A percentile compares a stretch with the other conserved stretches of the same genome.
Evolutionary conservation across 352 stramenopile species (phyloP).

Genomic region (Pythium angustatum): DNA sequence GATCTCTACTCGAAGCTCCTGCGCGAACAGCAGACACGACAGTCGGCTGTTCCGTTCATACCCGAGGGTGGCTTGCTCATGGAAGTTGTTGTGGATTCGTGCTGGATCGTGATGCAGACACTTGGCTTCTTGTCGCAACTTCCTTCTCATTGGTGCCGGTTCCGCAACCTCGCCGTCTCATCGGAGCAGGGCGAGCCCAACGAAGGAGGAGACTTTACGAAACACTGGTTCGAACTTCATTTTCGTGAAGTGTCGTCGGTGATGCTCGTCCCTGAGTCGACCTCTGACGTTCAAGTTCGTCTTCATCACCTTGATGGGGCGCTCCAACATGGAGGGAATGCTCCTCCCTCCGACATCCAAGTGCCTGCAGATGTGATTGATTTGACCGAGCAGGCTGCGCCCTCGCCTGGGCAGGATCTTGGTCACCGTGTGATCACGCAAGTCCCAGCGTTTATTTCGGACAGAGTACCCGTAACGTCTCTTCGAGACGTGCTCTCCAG

Average conservation of each 20-base stretch:
- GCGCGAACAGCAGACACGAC: slow-evolving; percentile 10
- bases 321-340: slow-evolving; percentile 1
- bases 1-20: slow-evolving; percentile 31
- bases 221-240: slow-evolving; percentile 40
- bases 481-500: slow-evolving; percentile 38
- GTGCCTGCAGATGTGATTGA: neutral
- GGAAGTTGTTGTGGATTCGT: slow-evolving; percentile 68
- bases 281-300: slow-evolving; percentile 49
- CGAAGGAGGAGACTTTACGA: slow-evolving; percentile 3
- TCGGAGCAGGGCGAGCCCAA: slow-evolving; percentile 32
- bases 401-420: neutral
- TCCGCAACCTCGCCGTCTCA: slow-evolving; percentile 63
- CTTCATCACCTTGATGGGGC: neutral
- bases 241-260: slow-evolving; percentile 75
- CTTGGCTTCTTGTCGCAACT: slow-evolving; percentile 53
- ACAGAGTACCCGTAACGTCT: slow-evolving; percentile 47
- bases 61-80: slow-evolving; percentile 50
- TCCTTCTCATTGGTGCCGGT: slow-evolving; percentile 60
- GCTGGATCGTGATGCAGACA: slow-evolving; percentile 56
- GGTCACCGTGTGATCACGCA: slow-evolving; percentile 29
- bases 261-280: slow-evolving; percentile 53
- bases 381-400: neutral
- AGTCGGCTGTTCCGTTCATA: slow-evolving; percentile 24
- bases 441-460: slow-evolving; percentile 48
- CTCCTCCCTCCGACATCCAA: neutral